Base-by-base conservation (phyloP, 768 basidiomycete species). In the Trametopsis cervina region DNA sequence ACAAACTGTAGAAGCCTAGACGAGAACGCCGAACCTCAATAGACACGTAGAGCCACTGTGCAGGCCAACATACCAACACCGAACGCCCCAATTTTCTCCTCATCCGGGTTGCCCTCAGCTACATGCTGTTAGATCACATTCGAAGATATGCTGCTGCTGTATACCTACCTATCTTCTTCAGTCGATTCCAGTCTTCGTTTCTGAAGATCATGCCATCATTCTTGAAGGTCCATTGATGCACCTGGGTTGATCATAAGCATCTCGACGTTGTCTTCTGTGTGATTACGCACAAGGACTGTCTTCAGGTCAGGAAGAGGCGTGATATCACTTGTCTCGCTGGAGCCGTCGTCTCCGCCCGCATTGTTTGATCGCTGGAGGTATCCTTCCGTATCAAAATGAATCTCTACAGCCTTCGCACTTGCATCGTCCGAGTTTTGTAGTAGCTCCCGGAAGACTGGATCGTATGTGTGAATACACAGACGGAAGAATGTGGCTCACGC, bases 351-450 rank as follows among this genome's bases (percentile, higher is more conserved):
- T 46, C 57, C 40, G 22, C 42, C 17, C 48, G 52, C 21, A 27
- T 26, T 42, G 53, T 61, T 61, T 55, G 60, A 66, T 35, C 54
- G 59, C 24, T 71, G 67, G 37, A 77, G 41, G 56, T 66, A 77
- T 17, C 55, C 59, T 57, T 78, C 69, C 2, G 88, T 89, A 59
- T 89, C 78, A 52, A 93, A 92, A 42, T 72, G 78, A 38, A 94
- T 87, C 64, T 94, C 85, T 2, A 83, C 89, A 12, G 74, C 68
- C 44, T 72, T 78, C 2, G 89, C 80, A 39, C 77, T 83, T 2
- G 88, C 92, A 66, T 96, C 94, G 61, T 96, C 93, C 23, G 93
- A 93, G 62, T 99, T 97, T 70, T 98, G 95, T 0, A 97, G 69
- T 4, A 99, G 76, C 63, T 97, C 95, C 42, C 94, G 67, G 50